These are phyloP conservation scores for Coemansia sp. DNA, from an alignment of 192 early-diverging fungal genomes.

Conservation along the genomic window DNA sequence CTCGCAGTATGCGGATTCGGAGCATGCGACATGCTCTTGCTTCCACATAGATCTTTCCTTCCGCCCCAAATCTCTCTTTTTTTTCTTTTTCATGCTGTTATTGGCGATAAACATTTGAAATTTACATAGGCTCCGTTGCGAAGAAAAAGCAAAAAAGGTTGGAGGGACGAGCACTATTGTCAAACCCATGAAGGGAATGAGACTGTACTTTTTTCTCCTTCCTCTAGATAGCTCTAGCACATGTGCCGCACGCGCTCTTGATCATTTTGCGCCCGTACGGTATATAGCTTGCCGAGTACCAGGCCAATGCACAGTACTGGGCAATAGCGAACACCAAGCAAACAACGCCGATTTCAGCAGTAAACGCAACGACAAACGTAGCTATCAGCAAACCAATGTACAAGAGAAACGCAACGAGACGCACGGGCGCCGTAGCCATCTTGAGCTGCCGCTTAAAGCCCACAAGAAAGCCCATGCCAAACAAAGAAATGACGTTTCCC, in stretches of 20 bases:
- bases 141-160: neutral
- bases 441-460: slow-evolving; percentile 85
- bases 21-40: neutral
- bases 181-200: too few relatives aligned
- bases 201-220: too few relatives aligned
- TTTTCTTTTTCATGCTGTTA: neutral
- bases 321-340: slow-evolving; percentile 79
- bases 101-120: neutral
- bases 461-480: slow-evolving; percentile 87
- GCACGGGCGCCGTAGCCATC: slow-evolving; percentile 76
- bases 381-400: slow-evolving; percentile 67
- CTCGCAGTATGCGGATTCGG: neutral
- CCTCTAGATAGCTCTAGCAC: slow-evolving; percentile 35
- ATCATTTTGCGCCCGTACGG: slow-evolving; percentile 81
- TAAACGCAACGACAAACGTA: slow-evolving; percentile 77
- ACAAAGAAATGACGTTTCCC: slow-evolving; percentile 84
- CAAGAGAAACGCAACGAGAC: slow-evolving; percentile 72
- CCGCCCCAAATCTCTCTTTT: neutral
- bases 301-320: slow-evolving; percentile 89
- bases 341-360: slow-evolving; percentile 63
- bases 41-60: neutral
- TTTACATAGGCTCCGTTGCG: neutral
- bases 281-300: slow-evolving; percentile 88
- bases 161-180: neutral
- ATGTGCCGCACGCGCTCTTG: slow-evolving; percentile 59